Percentiles rank a stretch among this genome's conserved stretches.
These are phyloP conservation scores for Ciborinia camelliae DNA, from an alignment of 2,329 filamentous ascomycete species.

Conservation along the genomic window DNA sequence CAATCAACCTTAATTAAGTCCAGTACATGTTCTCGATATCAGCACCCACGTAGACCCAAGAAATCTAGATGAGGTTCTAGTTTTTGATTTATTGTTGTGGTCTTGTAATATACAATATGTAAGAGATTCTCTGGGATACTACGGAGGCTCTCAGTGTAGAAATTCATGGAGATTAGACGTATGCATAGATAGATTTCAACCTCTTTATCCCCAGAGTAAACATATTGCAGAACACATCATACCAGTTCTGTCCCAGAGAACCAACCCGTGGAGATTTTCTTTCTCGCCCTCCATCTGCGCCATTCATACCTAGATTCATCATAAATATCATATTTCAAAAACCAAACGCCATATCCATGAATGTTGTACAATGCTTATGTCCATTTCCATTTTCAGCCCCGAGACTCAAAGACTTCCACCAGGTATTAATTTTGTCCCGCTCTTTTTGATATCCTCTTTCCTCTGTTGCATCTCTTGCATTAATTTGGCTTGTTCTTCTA, in stretches of 20 bases:
- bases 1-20: no score
- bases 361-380: not conserved
- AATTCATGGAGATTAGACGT: not conserved
- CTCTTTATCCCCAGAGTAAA: not conserved
- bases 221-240: not conserved
- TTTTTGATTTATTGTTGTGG: no score
- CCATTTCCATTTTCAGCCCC: not conserved
- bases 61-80: no score
- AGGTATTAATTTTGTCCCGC: constrained; percentile 26
- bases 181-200: not conserved
- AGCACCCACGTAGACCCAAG: no score
- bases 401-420: constrained; percentile 30
- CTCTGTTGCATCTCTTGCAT: constrained; percentile 42
- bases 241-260: not conserved
- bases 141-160: no score
- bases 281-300: not conserved
- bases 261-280: not conserved
- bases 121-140: no score
- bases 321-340: not conserved
- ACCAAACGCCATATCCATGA: constrained; percentile 12
- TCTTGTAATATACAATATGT: no score
- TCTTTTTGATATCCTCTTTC: constrained; percentile 43
- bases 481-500: constrained; percentile 38
- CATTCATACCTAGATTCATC: not conserved
- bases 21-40: no score